Percentiles rank a stretch among this genome's conserved stretches.
These are phyloP conservation scores for Platanthera zijinensis DNA, from an alignment of 106 monocot species.

Conservation along the genomic window DNA sequence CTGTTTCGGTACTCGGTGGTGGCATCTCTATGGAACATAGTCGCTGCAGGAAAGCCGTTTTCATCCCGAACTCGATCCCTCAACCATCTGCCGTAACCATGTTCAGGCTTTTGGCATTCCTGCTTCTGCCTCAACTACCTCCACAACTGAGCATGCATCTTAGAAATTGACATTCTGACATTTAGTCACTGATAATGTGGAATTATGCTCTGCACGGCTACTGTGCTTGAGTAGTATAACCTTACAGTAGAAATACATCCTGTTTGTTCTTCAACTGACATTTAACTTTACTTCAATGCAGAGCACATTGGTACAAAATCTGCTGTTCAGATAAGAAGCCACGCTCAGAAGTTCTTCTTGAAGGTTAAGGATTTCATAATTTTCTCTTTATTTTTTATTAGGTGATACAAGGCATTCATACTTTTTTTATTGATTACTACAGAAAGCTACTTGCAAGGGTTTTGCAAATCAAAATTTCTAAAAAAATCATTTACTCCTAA, in stretches of 20 bases:
- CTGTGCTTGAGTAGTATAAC: not conserved
- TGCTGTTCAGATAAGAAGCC: conserved; percentile 33
- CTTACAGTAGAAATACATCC: not conserved
- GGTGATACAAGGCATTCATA: not conserved
- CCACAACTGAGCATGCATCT: too few species aligned
- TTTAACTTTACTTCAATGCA: conserved; percentile 4
- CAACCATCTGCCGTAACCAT: too few species aligned
- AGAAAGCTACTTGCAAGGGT: not conserved
- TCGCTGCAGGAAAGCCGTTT: too few species aligned
- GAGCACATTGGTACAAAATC: conserved; percentile 31
- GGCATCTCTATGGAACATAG: too few species aligned
- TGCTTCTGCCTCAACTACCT: too few species aligned
- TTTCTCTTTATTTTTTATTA: not conserved
- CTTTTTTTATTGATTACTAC: not conserved
- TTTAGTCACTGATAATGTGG: too few species aligned
- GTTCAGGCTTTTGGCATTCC: too few species aligned
- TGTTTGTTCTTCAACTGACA: not conserved
- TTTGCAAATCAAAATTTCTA: not conserved
- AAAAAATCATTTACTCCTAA: not conserved
- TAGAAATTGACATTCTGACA: too few species aligned
- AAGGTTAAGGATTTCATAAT: conserved; percentile 9
- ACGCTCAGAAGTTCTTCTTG: conserved; percentile 34
- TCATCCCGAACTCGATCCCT: too few species aligned
- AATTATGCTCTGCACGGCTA: too few species aligned
- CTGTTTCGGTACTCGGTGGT: too few species aligned